These are phyloP conservation scores for Mucor mucedo DNA, from an alignment of 371 early-diverging fungal species.

Conservation along the genomic window DNA sequence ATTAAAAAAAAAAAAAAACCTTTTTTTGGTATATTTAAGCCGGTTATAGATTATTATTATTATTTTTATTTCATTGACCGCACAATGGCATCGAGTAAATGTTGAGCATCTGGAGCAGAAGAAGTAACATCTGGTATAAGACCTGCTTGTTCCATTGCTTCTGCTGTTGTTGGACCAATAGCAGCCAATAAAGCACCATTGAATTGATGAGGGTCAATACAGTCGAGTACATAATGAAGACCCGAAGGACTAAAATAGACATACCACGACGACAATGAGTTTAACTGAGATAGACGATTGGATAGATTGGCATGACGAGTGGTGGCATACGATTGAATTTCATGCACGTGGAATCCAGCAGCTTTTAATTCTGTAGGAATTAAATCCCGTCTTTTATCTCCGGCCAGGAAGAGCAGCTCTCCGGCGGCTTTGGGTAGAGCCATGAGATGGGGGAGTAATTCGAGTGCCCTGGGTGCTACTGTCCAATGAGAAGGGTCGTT, in stretches of 20 bases:
- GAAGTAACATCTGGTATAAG: constrained; percentile 42
- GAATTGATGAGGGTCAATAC: background rate
- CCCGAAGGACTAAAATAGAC: constrained; percentile 70
- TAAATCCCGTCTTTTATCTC: constrained; percentile 61
- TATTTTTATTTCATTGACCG: constrained; percentile 11
- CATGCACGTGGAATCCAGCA: constrained; percentile 32
- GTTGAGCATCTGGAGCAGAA: constrained; percentile 44
- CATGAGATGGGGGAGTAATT: constrained; percentile 41
- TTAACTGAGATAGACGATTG: background rate
- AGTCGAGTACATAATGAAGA: constrained; percentile 38
- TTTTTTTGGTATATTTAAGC: constrained; percentile 4
- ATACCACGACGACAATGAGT: constrained; percentile 32
- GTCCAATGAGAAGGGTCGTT: constrained; percentile 18
- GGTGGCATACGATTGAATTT: constrained; percentile 54
- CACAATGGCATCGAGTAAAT: constrained; percentile 34
- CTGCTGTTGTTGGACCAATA: constrained; percentile 63
- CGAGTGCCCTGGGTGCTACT: constrained; percentile 48
- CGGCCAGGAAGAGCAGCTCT: constrained; percentile 54
- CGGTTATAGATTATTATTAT: background rate
- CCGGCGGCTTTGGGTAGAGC: background rate
- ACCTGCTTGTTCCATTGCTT: constrained; percentile 26
- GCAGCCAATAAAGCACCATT: constrained; percentile 35
- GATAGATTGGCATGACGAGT: constrained; percentile 32
- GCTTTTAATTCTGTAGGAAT: constrained; percentile 39
- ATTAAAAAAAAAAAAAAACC: background rate